Evolutionary conservation across 257 asterid species (phyloP).

Genomic region (Marsdenia floribunda): DNA sequence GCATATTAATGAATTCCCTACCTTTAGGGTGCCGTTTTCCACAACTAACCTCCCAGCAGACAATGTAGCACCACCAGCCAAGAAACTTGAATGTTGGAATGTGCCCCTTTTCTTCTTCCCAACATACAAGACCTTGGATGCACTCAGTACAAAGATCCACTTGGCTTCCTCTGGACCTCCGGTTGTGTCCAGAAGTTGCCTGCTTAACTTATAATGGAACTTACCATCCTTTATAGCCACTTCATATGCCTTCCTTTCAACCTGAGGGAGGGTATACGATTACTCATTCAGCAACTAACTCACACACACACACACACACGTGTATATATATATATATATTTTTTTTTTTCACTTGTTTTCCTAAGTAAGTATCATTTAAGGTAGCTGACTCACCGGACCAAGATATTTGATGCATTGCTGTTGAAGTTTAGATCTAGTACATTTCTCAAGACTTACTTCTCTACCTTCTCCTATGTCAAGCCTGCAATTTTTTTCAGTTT

Average conservation of each 20-base stretch:
- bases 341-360: no score
- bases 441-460: slow-evolving; percentile 70
- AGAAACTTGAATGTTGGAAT: slow-evolving; percentile 92
- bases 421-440: slow-evolving; percentile 63
- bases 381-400: slow-evolving; percentile 60
- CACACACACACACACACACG: no score
- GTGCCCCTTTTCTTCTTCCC: slow-evolving; percentile 75
- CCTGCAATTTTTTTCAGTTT: slow-evolving; percentile 32
- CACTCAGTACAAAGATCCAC: slow-evolving; percentile 91
- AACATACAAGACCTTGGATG: slow-evolving; percentile 51
- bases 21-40: slow-evolving; percentile 76
- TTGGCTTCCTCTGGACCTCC: slow-evolving; percentile 62
- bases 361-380: background rate
- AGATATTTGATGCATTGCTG: slow-evolving; percentile 88
- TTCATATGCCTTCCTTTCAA: slow-evolving; percentile 64
- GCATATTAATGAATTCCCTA: slow-evolving; percentile 11
- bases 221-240: slow-evolving; percentile 51
- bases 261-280: slow-evolving; percentile 31
- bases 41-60: slow-evolving; percentile 83
- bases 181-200: slow-evolving; percentile 56
- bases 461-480: slow-evolving; percentile 82
- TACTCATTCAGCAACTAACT: background rate
- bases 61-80: slow-evolving; percentile 91
- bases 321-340: no score
- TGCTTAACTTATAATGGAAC: slow-evolving; percentile 52